A percentile compares a stretch with the other conserved stretches of the same genome.
phyloP scores from a whole-genome alignment of 148 eudicot species.

The Rhododendron simsii region DNA sequence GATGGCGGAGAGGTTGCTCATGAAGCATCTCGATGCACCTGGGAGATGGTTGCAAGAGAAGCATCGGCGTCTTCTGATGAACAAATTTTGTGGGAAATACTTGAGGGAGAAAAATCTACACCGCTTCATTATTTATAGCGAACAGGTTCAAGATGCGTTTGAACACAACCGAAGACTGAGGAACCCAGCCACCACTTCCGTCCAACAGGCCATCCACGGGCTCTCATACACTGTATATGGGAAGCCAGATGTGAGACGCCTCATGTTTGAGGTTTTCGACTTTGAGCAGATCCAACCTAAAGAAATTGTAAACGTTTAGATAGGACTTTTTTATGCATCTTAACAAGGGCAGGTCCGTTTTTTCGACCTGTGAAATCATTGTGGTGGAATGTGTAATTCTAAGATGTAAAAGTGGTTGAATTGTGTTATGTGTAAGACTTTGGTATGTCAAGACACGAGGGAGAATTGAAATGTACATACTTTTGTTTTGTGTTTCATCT shows the following conservation, averaged over 20 bases:
- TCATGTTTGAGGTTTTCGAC: constrained; percentile 97
- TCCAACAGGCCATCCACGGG: constrained; percentile 91
- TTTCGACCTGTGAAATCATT: neutral
- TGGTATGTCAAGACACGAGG: neutral
- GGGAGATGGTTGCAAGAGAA: constrained; percentile 79
- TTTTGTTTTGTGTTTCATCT: neutral
- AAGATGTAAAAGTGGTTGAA: neutral
- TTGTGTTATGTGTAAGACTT: neutral
- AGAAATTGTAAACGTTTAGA: constrained; percentile 28
- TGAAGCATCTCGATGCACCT: constrained; percentile 97
- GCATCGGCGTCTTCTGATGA: constrained; percentile 81
- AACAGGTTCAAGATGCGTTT: constrained; percentile 73
- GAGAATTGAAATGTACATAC: neutral
- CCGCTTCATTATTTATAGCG: constrained; percentile 79
- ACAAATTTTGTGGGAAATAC: constrained; percentile 89
- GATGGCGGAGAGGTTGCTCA: constrained; percentile 92
- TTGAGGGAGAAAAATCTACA: constrained; percentile 80
- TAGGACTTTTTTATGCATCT: neutral
- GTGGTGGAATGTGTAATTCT: neutral
- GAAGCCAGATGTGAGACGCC: constrained; percentile 87
- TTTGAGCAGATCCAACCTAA: constrained; percentile 94
- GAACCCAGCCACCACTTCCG: constrained; percentile 89
- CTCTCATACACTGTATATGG: constrained; percentile 91
- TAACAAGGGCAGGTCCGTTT: neutral
- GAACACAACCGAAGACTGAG: constrained; percentile 88